These are phyloP conservation scores for Cryptosporidium parvum DNA, from an alignment of 169 alveolate species.

Conservation along the genomic window DNA sequence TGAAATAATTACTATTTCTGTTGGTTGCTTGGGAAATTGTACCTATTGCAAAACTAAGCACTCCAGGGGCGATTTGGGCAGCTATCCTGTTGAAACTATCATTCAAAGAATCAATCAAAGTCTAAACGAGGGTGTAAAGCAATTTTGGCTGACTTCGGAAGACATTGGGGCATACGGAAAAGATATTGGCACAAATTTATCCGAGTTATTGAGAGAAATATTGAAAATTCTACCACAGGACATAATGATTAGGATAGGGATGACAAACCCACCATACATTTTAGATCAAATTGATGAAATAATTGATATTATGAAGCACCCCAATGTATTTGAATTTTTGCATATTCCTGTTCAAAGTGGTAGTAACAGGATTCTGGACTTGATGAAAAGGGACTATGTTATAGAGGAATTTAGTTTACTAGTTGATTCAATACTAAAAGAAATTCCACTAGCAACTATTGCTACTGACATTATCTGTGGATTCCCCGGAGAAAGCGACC, in stretches of 20 bases:
- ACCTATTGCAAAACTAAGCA: constrained; percentile 98
- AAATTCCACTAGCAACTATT: constrained; percentile 91
- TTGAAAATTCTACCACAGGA: constrained; percentile 87
- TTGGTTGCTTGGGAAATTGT: constrained; percentile 99
- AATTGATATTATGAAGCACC: constrained; percentile 92
- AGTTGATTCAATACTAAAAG: constrained; percentile 88
- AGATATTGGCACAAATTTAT: constrained; percentile 95
- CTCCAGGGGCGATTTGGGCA: constrained; percentile 94
- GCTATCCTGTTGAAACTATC: constrained; percentile 92
- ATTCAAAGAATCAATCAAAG: constrained; percentile 90
- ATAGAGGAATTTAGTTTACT: constrained; percentile 93
- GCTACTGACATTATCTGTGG: constrained; percentile 99
- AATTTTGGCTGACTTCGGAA: constrained; percentile 98
- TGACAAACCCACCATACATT: constrained; percentile 99
- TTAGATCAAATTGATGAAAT: constrained; percentile 94
- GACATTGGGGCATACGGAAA: constrained; percentile 99
- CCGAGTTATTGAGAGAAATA: constrained; percentile 88
- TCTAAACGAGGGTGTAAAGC: constrained; percentile 92
- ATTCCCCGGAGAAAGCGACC: constrained; percentile 96
- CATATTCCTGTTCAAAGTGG: constrained; percentile 99
- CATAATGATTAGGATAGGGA: constrained; percentile 95
- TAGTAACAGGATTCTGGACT: constrained; percentile 91
- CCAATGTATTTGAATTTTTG: constrained; percentile 94
- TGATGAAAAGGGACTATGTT: constrained; percentile 97
- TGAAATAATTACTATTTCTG: constrained; percentile 94